phyloP scores from a whole-genome alignment of 495 filamentous ascomycete species.

The Penicillium maclennaniae region DNA sequence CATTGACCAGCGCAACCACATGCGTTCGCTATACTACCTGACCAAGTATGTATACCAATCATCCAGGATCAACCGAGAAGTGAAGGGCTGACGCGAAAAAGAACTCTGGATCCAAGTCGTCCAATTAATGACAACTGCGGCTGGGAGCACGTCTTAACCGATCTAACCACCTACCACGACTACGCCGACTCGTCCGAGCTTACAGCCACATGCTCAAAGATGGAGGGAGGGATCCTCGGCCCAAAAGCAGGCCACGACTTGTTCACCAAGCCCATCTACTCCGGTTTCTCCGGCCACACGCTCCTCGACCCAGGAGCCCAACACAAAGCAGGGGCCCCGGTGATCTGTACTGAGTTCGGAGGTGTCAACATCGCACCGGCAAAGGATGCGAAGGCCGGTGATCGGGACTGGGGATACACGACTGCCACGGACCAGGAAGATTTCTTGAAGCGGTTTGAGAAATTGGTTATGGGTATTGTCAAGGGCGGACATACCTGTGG shows the following conservation, averaged over 20 bases:
- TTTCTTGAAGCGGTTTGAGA: constrained; percentile 29
- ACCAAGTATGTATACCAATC: constrained; percentile 59
- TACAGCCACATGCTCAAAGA: constrained; percentile 41
- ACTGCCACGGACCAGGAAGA: constrained; percentile 35
- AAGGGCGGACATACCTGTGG: constrained; percentile 35
- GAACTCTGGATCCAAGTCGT: constrained; percentile 52
- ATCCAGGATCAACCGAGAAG: not conserved
- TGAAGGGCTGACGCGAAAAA: constrained; percentile 8
- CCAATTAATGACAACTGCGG: constrained; percentile 64
- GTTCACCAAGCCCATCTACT: constrained; percentile 43
- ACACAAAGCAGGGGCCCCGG: constrained; percentile 47
- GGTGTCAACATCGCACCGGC: constrained; percentile 55
- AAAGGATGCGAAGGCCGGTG: constrained; percentile 23
- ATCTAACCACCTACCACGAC: constrained; percentile 60
- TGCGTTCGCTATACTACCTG: constrained; percentile 53
- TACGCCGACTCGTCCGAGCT: constrained; percentile 51
- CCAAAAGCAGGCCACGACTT: constrained; percentile 42
- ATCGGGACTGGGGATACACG: constrained; percentile 40
- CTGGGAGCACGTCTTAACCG: constrained; percentile 57
- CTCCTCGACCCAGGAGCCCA: constrained; percentile 39
- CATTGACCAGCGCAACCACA: constrained; percentile 53
- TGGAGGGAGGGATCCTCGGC: constrained; percentile 41
- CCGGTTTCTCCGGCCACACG: constrained; percentile 14
- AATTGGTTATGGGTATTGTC: constrained; percentile 34
- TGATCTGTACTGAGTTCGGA: constrained; percentile 57